Percentiles rank a stretch among this genome's conserved stretches.
Evolutionary conservation across 352 stramenopile genomes (phyloP).

Genomic region (Peronosclerospora sorghi): DNA sequence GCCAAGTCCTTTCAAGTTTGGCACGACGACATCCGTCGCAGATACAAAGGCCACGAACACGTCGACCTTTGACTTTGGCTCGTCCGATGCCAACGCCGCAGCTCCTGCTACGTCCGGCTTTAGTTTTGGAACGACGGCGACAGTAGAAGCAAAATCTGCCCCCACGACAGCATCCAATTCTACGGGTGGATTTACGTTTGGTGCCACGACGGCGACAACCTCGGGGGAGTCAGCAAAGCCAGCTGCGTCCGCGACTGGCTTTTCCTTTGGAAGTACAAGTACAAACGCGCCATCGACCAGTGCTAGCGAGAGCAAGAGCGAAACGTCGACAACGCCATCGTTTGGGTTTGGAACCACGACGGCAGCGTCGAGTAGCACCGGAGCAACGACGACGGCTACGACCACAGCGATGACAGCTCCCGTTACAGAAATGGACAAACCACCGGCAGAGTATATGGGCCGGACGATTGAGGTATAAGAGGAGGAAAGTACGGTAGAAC

Average conservation of each 20-base stretch:
- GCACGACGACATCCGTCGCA: too few relatives aligned
- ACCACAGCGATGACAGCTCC: slow-evolving; percentile 23
- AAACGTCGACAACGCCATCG: slow-evolving; percentile 12
- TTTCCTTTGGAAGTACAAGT: slow-evolving; percentile 22
- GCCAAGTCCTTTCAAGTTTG: neutral
- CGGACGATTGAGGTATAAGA: slow-evolving; percentile 69
- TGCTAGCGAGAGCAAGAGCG: slow-evolving; percentile 19
- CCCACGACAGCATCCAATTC: too few relatives aligned
- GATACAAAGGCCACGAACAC: too few relatives aligned
- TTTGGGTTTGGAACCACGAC: slow-evolving; percentile 25
- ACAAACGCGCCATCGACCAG: slow-evolving; percentile 4
- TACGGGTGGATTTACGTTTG: slow-evolving; percentile 22
- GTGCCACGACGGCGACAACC: slow-evolving; percentile 4
- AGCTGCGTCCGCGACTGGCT: slow-evolving; percentile 9
- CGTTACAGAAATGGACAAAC: slow-evolving; percentile 42
- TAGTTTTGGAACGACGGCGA: slow-evolving; percentile 9
- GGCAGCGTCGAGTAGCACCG: slow-evolving; percentile 6
- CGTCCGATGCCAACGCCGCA: slow-evolving; percentile 5
- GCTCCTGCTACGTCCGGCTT: slow-evolving; percentile 5
- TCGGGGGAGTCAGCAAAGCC: slow-evolving; percentile 10
- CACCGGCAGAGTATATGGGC: slow-evolving; percentile 75
- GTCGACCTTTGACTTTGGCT: too few relatives aligned
- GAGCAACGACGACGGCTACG: slow-evolving; percentile 11
- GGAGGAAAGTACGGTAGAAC: too few relatives aligned
- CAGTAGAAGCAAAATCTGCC: neutral